Evolutionary conservation across 345 rosid genomes (phyloP).

Genomic region (Citrus mangshanensis): DNA sequence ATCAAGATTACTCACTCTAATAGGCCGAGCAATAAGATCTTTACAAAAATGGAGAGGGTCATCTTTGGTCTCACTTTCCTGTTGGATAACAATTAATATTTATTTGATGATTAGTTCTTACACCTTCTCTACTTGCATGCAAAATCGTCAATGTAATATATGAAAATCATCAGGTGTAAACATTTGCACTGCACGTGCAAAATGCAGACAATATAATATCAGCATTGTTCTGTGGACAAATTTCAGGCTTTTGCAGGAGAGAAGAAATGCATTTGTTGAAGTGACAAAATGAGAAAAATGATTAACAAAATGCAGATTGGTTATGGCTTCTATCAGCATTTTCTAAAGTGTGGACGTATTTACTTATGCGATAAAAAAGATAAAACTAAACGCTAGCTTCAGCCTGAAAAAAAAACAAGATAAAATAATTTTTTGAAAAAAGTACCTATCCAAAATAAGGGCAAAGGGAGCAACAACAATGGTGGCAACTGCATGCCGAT

Average conservation of each 20-base stretch:
- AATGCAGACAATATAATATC: too few relatives aligned
- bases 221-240: too few relatives aligned
- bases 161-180: too few relatives aligned
- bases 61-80: conserved; percentile 83
- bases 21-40: conserved; percentile 63
- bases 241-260: not conserved
- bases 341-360: too few relatives aligned
- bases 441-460: conserved; percentile 55
- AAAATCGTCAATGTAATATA: not conserved
- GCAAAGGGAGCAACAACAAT: conserved; percentile 70
- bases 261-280: not conserved
- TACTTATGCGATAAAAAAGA: too few relatives aligned
- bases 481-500: conserved; percentile 64
- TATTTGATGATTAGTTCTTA: not conserved
- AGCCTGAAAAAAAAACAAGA: not conserved
- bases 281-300: not conserved
- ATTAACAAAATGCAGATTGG: too few relatives aligned
- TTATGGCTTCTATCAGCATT: too few relatives aligned
- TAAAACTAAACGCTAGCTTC: not conserved
- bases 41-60: conserved; percentile 57
- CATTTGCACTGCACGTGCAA: too few relatives aligned
- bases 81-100: not conserved
- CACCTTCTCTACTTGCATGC: not conserved
- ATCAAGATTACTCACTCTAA: conserved; percentile 52
- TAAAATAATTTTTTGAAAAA: not conserved